phyloP scores from a whole-genome alignment of 495 filamentous ascomycete species.

The Bacidia rubella region DNA sequence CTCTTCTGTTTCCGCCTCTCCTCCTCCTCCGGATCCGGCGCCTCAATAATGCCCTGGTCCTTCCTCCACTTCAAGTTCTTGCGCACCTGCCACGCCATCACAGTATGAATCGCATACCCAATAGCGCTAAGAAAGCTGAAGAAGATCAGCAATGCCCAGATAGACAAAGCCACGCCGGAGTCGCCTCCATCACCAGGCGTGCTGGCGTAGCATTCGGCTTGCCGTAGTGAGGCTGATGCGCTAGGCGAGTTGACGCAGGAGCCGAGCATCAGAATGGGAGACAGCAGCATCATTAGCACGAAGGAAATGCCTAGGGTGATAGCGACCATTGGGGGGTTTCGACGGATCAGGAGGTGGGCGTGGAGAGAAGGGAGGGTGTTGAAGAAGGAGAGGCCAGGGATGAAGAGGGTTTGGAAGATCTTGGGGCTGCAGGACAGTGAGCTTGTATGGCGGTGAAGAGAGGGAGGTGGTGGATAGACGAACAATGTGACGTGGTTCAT shows the following conservation, averaged over 20 bases:
- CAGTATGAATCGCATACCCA: constrained; percentile 11
- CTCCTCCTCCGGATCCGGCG: constrained; percentile 15
- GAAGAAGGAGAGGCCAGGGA: constrained; percentile 19
- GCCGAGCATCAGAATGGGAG: constrained; percentile 12
- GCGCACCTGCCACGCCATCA: constrained; percentile 15
- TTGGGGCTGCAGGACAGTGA: constrained; percentile 6
- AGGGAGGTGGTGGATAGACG: neutral
- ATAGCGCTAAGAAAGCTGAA: constrained; percentile 12
- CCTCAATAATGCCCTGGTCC: constrained; percentile 8
- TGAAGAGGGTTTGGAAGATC: constrained; percentile 17
- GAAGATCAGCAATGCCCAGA: constrained; percentile 13
- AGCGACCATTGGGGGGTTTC: constrained; percentile 14
- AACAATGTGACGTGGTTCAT: constrained; percentile 11
- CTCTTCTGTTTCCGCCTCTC: constrained; percentile 15
- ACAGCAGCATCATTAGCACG: constrained; percentile 11
- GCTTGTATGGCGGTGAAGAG: neutral
- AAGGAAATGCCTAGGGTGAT: constrained; percentile 13
- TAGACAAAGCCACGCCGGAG: constrained; percentile 6
- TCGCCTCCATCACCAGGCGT: constrained; percentile 5
- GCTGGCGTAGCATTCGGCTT: constrained; percentile 10
- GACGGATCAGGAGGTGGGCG: constrained; percentile 16
- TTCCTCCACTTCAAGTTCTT: constrained; percentile 9
- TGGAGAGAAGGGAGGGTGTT: constrained; percentile 17
- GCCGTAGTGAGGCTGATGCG: constrained; percentile 8
- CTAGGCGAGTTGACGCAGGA: constrained; percentile 10